Conservation (phyloP, 192 early-diverging fungal species). For the Mortierella alpina region DNA sequence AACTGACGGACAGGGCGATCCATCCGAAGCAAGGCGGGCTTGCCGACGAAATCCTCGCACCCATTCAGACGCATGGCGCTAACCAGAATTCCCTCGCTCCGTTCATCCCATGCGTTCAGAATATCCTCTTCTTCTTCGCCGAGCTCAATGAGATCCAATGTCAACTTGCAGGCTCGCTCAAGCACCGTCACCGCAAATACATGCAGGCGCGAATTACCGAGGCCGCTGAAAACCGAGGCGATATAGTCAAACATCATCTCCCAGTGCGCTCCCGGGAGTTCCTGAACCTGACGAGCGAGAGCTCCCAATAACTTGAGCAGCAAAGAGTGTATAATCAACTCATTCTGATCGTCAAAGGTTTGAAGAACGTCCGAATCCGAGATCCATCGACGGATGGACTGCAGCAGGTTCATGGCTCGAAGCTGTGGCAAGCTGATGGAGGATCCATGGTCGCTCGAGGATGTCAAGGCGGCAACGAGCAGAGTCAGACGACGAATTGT, state of each 20-base stretch:
- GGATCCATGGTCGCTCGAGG: neutral
- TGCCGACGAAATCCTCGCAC: conserved; percentile 1
- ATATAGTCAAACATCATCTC: conserved; percentile 49
- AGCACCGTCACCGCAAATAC: conserved; percentile 17
- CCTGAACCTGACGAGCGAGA: conserved; percentile 54
- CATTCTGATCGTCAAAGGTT: conserved; percentile 19
- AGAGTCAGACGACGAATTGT: conserved; percentile 32
- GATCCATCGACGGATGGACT: conserved; percentile 52
- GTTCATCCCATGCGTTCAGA: conserved; percentile 46
- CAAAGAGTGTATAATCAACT: conserved; percentile 25
- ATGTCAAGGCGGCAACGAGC: conserved; percentile 15
- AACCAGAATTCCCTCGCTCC: conserved; percentile 27
- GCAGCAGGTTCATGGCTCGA: conserved; percentile 54
- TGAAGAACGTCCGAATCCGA: conserved; percentile 24
- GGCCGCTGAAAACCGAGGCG: conserved; percentile 5
- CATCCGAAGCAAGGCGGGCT: conserved; percentile 15
- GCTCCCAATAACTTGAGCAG: conserved; percentile 47
- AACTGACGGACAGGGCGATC: conserved; percentile 49
- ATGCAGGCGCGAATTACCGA: neutral
- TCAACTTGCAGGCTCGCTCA: conserved; percentile 21
- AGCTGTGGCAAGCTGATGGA: conserved; percentile 49
- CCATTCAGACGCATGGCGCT: conserved; percentile 37
- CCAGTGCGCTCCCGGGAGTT: conserved; percentile 61
- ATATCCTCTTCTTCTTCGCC: conserved; percentile 46
- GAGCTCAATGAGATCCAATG: conserved; percentile 34